Evolutionary conservation across 164 flowering plant species (phyloP).

Genomic region (Santalum album): DNA sequence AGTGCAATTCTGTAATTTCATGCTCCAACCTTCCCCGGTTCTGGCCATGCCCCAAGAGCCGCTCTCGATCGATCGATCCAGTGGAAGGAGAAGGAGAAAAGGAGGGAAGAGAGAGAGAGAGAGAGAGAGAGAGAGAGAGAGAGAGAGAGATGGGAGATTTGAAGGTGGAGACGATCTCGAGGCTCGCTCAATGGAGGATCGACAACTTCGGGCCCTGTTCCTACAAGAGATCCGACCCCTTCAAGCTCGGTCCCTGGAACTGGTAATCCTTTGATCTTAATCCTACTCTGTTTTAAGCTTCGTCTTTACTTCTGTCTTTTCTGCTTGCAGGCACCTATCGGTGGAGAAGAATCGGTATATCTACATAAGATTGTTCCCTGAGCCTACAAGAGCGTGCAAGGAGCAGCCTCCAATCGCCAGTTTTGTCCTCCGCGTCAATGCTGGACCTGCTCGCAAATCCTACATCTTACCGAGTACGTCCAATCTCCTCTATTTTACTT

Average conservation of each 20-base stretch:
- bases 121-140: neutral
- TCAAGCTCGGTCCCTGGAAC: constrained; percentile 87
- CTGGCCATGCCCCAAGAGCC: no score
- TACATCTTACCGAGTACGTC: constrained; percentile 52
- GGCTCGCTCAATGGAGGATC: constrained; percentile 84
- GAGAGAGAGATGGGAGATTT: constrained; percentile 22
- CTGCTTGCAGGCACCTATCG: constrained; percentile 52
- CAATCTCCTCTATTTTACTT: no score
- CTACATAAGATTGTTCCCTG: constrained; percentile 63
- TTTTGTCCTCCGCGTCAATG: constrained; percentile 52
- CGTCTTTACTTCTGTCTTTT: neutral
- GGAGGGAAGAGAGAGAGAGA: no score
- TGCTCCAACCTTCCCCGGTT: no score
- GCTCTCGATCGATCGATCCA: no score
- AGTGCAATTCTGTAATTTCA: no score
- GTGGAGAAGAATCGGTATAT: constrained; percentile 73
- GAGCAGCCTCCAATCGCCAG: constrained; percentile 86
- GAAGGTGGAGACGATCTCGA: constrained; percentile 52
- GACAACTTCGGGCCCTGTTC: constrained; percentile 67
- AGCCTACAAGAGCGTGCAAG: constrained; percentile 46
- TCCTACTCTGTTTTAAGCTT: neutral
- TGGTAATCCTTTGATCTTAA: constrained; percentile 32
- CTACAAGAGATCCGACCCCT: constrained; percentile 71
- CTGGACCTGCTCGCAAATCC: constrained; percentile 41
- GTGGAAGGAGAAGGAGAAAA: no score